phyloP scores from a whole-genome alignment of 805 yeast species.

The Blastobotrys parvus region DNA sequence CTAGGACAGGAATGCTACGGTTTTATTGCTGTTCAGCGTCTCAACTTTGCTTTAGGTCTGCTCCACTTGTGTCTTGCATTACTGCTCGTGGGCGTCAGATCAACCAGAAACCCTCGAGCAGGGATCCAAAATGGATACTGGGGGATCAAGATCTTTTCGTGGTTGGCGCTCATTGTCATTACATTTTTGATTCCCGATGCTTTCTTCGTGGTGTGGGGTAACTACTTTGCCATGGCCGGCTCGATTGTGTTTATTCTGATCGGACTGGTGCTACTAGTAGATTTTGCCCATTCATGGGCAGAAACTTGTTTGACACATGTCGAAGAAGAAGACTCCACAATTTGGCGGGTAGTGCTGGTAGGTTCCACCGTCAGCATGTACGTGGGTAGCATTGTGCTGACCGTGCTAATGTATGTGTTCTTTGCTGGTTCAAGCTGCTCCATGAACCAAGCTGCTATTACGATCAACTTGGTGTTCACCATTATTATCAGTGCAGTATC shows the following conservation, averaged over 20 bases:
- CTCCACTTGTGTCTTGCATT: slow-evolving; percentile 66
- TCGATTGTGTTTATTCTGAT: slow-evolving; percentile 81
- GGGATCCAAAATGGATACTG: slow-evolving; percentile 88
- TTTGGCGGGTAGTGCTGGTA: slow-evolving; percentile 75
- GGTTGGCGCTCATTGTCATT: slow-evolving; percentile 47
- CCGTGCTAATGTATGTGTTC: slow-evolving; percentile 69
- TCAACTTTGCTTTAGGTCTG: slow-evolving; percentile 79
- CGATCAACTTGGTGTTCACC: slow-evolving; percentile 62
- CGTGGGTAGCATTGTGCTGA: slow-evolving; percentile 59
- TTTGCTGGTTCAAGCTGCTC: slow-evolving; percentile 78
- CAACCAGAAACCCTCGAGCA: slow-evolving; percentile 70
- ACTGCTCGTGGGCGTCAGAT: slow-evolving; percentile 62
- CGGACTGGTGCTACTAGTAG: slow-evolving; percentile 84
- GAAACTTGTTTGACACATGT: slow-evolving; percentile 88
- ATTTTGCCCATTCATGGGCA: slow-evolving; percentile 98
- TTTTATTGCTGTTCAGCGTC: slow-evolving; percentile 87
- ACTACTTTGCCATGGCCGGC: slow-evolving; percentile 74
- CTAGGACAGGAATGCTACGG: slow-evolving; percentile 82
- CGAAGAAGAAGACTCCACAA: slow-evolving; percentile 57
- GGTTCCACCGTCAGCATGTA: slow-evolving; percentile 89
- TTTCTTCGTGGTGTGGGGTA: slow-evolving; percentile 86
- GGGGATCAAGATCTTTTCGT: slow-evolving; percentile 61
- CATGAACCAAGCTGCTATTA: slow-evolving; percentile 82
- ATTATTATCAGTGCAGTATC: slow-evolving; percentile 61
- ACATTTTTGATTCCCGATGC: slow-evolving; percentile 79